Evolutionary conservation across 139 green algal species (phyloP).

Genomic region (Limnomonas spitsbergensis): DNA sequence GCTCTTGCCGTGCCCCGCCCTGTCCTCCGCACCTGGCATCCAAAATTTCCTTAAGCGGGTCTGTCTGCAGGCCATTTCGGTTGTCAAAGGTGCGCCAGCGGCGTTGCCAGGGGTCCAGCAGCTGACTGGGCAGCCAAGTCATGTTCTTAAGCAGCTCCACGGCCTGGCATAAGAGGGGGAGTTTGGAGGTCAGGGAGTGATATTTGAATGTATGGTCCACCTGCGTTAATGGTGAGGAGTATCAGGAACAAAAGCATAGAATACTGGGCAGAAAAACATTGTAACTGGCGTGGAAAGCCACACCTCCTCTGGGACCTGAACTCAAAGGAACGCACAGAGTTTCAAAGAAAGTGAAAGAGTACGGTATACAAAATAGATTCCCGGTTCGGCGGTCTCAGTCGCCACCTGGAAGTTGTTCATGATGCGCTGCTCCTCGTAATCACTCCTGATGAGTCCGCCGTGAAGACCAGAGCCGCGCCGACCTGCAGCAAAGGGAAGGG

Average conservation of each 20-base stretch:
- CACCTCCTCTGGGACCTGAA: too few relatives aligned
- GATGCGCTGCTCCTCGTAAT: conserved; percentile 73
- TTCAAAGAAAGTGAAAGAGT: neutral
- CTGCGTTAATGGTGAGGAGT: too few relatives aligned
- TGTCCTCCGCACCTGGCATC: neutral
- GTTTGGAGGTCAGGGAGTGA: too few relatives aligned
- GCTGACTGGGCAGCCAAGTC: conserved; percentile 48
- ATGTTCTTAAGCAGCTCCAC: conserved; percentile 70
- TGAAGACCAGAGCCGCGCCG: neutral
- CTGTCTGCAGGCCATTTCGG: conserved; percentile 55
- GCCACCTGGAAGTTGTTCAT: conserved; percentile 55
- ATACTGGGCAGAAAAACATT: too few relatives aligned
- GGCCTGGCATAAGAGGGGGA: conserved; percentile 40
- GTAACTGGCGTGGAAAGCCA: too few relatives aligned
- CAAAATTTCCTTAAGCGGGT: conserved; percentile 52
- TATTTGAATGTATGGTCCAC: too few relatives aligned
- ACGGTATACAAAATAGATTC: too few relatives aligned
- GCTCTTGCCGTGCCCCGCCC: too few relatives aligned
- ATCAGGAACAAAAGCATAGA: too few relatives aligned
- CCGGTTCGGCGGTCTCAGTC: too few relatives aligned
- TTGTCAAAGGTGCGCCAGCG: conserved; percentile 47
- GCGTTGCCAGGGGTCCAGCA: conserved; percentile 48
- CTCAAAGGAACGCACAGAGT: too few relatives aligned
- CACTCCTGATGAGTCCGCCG: conserved; percentile 11
- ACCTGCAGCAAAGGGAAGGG: neutral